Evolutionary conservation across 495 filamentous ascomycete species (phyloP).

Genomic region (Durotheca rogersii): DNA sequence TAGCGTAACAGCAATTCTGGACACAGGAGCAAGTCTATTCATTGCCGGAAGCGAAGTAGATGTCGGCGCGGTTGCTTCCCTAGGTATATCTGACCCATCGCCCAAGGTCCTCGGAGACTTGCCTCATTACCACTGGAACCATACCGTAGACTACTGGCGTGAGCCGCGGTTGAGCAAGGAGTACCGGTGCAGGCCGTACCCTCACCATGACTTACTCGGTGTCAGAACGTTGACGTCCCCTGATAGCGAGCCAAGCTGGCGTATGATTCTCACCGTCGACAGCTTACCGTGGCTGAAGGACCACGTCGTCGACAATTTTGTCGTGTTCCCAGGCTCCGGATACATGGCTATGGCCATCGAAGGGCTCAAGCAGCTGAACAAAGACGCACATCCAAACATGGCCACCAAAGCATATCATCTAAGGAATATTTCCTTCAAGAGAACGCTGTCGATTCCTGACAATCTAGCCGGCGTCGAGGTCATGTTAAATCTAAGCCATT

Average conservation of each 20-base stretch:
- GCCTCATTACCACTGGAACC: conserved; percentile 54
- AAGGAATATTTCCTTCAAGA: background rate
- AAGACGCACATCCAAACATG: background rate
- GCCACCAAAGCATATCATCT: background rate
- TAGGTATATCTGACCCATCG: background rate
- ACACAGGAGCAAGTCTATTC: conserved; percentile 32
- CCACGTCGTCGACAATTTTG: conserved; percentile 41
- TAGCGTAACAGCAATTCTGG: conserved; percentile 18
- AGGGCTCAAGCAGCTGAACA: conserved; percentile 28
- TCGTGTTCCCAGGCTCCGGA: conserved; percentile 50
- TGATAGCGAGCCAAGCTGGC: conserved; percentile 51
- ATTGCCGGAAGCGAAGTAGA: conserved; percentile 17
- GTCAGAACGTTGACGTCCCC: conserved; percentile 40
- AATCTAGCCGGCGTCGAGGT: background rate
- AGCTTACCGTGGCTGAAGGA: conserved; percentile 53
- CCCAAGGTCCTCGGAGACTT: conserved; percentile 43
- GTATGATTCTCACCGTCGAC: conserved; percentile 47
- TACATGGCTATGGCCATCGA: conserved; percentile 53
- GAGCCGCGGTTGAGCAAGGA: conserved; percentile 46
- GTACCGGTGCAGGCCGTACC: conserved; percentile 44
- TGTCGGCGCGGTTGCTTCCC: conserved; percentile 8
- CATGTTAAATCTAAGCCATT: background rate
- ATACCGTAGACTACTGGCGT: conserved; percentile 42
- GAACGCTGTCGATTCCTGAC: background rate
- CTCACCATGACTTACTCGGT: conserved; percentile 53